Evolutionary conservation across 331 rosid species (phyloP).

Genomic region (Cydonia oblonga): DNA sequence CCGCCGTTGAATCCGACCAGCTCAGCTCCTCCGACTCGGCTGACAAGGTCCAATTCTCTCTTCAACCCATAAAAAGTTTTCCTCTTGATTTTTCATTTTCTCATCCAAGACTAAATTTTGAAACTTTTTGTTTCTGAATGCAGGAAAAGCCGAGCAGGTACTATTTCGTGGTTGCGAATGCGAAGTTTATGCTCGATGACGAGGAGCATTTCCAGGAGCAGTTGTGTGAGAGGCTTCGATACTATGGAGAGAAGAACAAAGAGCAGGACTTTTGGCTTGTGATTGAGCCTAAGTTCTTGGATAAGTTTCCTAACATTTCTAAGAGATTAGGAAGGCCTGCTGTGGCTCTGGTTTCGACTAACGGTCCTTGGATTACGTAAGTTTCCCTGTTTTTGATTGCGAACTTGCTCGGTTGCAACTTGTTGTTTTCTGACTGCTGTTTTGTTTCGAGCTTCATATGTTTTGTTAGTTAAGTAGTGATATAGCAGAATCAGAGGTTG

Average conservation of each 20-base stretch:
- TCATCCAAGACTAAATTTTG: not conserved
- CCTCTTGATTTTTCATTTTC: not conserved
- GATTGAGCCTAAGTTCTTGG: conserved; percentile 92
- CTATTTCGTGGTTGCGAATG: conserved; percentile 79
- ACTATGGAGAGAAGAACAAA: conserved; percentile 46
- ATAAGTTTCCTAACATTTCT: conserved; percentile 68
- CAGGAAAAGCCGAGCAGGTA: conserved; percentile 50
- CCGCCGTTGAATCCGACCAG: conserved; percentile 67
- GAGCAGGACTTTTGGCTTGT: conserved; percentile 97
- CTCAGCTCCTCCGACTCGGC: conserved; percentile 46
- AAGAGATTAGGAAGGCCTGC: conserved; percentile 74
- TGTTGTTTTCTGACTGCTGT: not conserved
- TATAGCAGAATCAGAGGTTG: not conserved
- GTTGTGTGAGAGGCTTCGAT: conserved; percentile 58
- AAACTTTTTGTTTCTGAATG: not conserved
- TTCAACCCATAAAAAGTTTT: not conserved
- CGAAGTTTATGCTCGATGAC: conserved; percentile 95
- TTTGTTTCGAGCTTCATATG: not conserved
- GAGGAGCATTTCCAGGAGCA: conserved; percentile 93
- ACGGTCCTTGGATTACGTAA: conserved; percentile 93
- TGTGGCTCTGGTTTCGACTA: conserved; percentile 91
- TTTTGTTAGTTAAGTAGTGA: not conserved
- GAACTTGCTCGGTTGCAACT: not conserved
- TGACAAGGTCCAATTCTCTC: conserved; percentile 32
- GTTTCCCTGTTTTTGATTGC: not conserved